A percentile compares a stretch with the other conserved stretches of the same genome.
These are phyloP conservation scores for Sonneratia caseolaris DNA, from an alignment of 345 rosid species.

Conservation along the genomic window DNA sequence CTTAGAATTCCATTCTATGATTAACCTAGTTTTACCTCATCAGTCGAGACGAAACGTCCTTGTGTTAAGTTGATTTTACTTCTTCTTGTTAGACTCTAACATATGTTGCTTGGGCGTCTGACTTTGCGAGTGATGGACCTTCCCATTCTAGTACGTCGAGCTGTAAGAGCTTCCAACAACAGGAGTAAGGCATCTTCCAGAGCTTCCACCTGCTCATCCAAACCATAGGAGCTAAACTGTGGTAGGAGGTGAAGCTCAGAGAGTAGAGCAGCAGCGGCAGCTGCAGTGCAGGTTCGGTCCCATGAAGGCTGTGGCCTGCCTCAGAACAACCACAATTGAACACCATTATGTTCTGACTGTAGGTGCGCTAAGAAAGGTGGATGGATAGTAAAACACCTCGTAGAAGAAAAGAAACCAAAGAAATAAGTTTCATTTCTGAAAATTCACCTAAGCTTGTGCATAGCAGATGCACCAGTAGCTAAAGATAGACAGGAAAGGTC, in stretches of 20 bases:
- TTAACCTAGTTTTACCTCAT: constrained; percentile 1
- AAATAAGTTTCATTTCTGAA: background rate
- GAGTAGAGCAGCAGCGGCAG: constrained; percentile 66
- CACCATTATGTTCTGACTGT: background rate
- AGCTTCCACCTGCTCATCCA: constrained; percentile 58
- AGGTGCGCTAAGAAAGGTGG: constrained; percentile 1
- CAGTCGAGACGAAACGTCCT: background rate
- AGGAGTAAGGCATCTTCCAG: constrained; percentile 54
- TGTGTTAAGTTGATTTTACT: background rate
- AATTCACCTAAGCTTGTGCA: constrained; percentile 87
- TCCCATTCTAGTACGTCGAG: constrained; percentile 86
- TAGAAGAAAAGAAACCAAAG: background rate
- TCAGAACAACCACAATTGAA: constrained; percentile 11
- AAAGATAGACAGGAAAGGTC: constrained; percentile 73
- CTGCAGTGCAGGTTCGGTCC: constrained; percentile 96
- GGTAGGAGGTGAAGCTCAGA: constrained; percentile 61
- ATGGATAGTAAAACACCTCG: background rate
- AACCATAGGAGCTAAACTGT: constrained; percentile 31
- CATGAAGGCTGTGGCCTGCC: constrained; percentile 92
- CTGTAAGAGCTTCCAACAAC: constrained; percentile 62
- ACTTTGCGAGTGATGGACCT: constrained; percentile 70
- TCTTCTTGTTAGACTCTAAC: constrained; percentile 16
- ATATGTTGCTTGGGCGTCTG: constrained; percentile 35
- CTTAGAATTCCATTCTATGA: background rate
- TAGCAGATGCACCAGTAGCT: constrained; percentile 62